Base-by-base conservation (phyloP, 345 rosid genomes). In the Euphorbia tirucalli region DNA sequence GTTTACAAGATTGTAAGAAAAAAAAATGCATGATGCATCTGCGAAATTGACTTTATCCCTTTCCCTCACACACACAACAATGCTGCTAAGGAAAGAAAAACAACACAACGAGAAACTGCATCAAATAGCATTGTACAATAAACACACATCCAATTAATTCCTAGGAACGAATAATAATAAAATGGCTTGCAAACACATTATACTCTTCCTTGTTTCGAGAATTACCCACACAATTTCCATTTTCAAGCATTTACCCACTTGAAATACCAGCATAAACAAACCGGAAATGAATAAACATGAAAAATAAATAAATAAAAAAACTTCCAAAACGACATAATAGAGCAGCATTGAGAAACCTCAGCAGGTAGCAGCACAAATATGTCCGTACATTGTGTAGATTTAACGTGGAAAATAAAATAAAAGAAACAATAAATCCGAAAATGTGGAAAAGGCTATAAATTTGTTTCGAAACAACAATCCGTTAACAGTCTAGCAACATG, bases 301-400 rank as follows among this genome's bases (percentile, higher is more conserved):
- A 35, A 39, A 19, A 55, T 13, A 16, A 48, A 22, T 14, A 60
- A 1, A n/a, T 41, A 56, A 74, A 66, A 62, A 24, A 64, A 52
- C n/a, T 16, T 18, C 64, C 30, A 64, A 58, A 72, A 41, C 68
- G 71, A 48, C 74, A 60, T 16, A 27, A 48, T 6, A 67, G 18
- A 4, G 15, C 7, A 32, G 24, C 61, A 61, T 43, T 39, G 24
- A 52, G 71, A 44, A 8, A 57, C 62, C 25, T 44, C n/a, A 69
- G 37, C 37, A 24, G n/a, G 25, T 27, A 28, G 22, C 14, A 56
- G 44, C 56, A 22, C 6, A 43, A 19, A 11, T 73, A 48, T 43
- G 49, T 19, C 69, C 78, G 57, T 69, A 76, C 87, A 83, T 86
- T 80, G 80, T 49, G 55, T 15, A 68, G 78, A 80, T 74, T 75